Evolutionary conservation across 768 basidiomycete genomes (phyloP), one percentile per base, ranked within the genome.

Genomic region (Macrolepiota fuliginosa): DNA sequence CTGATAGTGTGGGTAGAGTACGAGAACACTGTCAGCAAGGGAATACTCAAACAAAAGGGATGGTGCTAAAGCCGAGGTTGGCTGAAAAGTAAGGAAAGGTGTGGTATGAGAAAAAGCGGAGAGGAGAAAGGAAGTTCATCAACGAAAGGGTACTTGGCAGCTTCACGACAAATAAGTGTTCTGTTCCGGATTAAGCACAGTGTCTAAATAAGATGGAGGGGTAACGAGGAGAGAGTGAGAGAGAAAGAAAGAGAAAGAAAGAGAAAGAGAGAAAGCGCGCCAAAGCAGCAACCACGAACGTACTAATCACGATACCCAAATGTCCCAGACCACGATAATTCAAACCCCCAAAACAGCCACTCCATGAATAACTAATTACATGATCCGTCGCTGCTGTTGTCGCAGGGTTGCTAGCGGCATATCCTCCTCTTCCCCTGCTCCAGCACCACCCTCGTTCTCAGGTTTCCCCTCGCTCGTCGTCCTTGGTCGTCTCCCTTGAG

Each of bases 321-420:
- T 39, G 47, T 62, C 54, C 54, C 46, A 25, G 49, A 10, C 7
- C 52, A 45, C 40, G 15, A 58, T 32, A 19, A 25, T 56, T 35
- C 32, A 51, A 25, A 13, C 53, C 19, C 7, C 15, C 15, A 19
- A 7, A 32, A 7, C 17, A 45, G n/a, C 29, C 36, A 49, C 61
- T 65, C 37, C 27, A 65, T 42, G 1, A 32, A 19, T 70, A 22
- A 50, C 37, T 19, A 27, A 46, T 50, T 47, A 62, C 52, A 55
- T 54, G 70, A 79, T 73, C 70, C 80, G 79, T 68, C 86, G 79
- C 66, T 83, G 86, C 69, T 88, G 90, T 68, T 89, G 89, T 72
- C 92, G 90, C 80, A 86, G 92, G 59, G 91, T 72, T 19, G 92
- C 90, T 52, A 94, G 77, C 19, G 91, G 91, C 40, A 91, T 76